These are phyloP conservation scores for Lojkania enalia DNA, from an alignment of 2,329 filamentous ascomycete species.

Conservation along the genomic window DNA sequence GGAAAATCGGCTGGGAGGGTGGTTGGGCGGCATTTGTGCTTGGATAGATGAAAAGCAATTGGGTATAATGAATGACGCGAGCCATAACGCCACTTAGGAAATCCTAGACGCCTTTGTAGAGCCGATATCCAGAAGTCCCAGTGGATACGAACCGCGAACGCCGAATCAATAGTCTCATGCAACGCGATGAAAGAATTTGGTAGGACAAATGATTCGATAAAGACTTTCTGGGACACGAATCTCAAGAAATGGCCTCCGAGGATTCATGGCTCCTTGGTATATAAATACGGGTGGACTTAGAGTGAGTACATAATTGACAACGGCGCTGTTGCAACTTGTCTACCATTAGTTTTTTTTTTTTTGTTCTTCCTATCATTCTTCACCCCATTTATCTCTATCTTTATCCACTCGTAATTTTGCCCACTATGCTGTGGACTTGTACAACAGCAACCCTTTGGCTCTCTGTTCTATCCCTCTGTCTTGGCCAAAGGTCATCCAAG, in stretches of 20 bases:
- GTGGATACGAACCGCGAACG: too few species aligned
- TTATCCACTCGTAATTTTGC: neutral
- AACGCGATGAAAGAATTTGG: neutral
- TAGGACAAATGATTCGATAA: neutral
- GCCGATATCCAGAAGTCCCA: neutral
- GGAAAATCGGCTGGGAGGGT: too few species aligned
- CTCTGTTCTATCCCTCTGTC: neutral
- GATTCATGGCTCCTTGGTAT: neutral
- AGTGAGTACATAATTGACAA: neutral
- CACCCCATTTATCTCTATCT: neutral
- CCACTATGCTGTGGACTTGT: neutral
- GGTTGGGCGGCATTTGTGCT: too few species aligned
- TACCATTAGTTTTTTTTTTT: neutral
- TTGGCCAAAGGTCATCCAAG: neutral
- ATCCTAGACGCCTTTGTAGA: neutral
- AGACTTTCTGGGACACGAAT: neutral
- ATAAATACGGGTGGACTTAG: neutral
- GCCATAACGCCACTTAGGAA: neutral
- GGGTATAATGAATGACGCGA: neutral
- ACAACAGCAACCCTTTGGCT: neutral
- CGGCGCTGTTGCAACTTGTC: too few species aligned
- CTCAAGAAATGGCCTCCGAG: too few species aligned
- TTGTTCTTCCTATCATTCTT: neutral
- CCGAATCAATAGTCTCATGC: constrained; percentile 1
- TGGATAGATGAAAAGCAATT: neutral